Percentiles rank a stretch among this genome's conserved stretches.
Evolutionary conservation across 805 yeast genomes (phyloP).

Genomic region (Vanderwaltozyma tropicalis): DNA sequence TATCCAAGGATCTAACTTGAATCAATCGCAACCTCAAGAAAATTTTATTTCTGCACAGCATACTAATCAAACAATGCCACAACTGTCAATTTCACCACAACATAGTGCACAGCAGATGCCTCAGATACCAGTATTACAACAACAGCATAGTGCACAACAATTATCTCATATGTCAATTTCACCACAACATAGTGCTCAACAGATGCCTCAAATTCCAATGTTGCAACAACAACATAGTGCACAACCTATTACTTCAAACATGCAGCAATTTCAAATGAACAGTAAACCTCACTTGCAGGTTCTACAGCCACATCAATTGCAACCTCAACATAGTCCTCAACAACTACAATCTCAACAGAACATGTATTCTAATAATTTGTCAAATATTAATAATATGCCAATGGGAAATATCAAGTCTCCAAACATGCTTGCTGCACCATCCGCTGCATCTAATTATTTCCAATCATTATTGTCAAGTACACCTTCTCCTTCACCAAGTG

Average conservation of each 20-base stretch:
- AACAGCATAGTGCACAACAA: constrained; percentile 1
- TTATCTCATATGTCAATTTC: neutral
- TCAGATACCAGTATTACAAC: neutral
- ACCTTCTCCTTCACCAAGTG: constrained; percentile 21
- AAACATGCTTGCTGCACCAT: constrained; percentile 2
- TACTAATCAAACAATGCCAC: constrained; percentile 9
- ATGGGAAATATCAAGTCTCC: neutral
- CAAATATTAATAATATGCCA: neutral
- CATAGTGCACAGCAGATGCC: constrained; percentile 3
- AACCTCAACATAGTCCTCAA: constrained; percentile 3
- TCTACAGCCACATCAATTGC: constrained; percentile 12
- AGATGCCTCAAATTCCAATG: neutral
- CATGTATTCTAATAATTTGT: neutral
- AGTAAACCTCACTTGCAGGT: too few species aligned
- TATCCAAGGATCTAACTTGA: neutral
- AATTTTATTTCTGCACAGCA: constrained; percentile 7
- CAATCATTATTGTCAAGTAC: constrained; percentile 22
- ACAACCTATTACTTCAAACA: constrained; percentile 4
- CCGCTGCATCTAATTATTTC: constrained; percentile 20
- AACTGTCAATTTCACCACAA: constrained; percentile 1
- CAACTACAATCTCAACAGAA: neutral
- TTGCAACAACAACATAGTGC: neutral
- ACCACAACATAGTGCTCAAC: constrained; percentile 3
- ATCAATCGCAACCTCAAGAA: neutral
- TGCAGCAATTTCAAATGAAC: too few species aligned